Evolutionary conservation across 805 yeast genomes (phyloP).

Genomic region (Monosporozyma solicola): DNA sequence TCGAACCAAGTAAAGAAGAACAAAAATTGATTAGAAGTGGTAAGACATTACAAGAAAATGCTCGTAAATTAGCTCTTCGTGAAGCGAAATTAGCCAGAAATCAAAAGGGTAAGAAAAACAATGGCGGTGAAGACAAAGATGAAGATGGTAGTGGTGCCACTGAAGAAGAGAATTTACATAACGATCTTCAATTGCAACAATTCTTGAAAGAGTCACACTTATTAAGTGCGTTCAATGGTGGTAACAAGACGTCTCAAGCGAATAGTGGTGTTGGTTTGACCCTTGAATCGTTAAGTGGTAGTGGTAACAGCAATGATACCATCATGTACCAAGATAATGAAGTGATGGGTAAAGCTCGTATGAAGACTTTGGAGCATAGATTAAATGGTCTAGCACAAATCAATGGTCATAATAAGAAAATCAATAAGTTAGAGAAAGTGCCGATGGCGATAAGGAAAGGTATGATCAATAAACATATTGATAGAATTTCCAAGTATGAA

Average conservation of each 20-base stretch:
- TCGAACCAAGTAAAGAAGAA: constrained; percentile 38
- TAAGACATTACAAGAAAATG: constrained; percentile 35
- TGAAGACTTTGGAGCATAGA: constrained; percentile 52
- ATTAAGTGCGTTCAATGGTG: constrained; percentile 30
- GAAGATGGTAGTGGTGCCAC: constrained; percentile 12
- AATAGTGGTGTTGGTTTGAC: constrained; percentile 62
- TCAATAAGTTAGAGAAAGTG: constrained; percentile 53
- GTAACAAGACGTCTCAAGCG: constrained; percentile 9
- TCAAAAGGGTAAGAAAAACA: constrained; percentile 11
- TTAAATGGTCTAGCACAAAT: constrained; percentile 40
- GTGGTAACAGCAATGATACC: constrained; percentile 25
- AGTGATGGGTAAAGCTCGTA: constrained; percentile 61
- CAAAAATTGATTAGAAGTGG: constrained; percentile 50
- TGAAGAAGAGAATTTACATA: constrained; percentile 48
- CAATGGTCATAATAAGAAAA: constrained; percentile 34
- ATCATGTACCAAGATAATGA: constrained; percentile 34
- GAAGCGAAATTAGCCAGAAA: constrained; percentile 16
- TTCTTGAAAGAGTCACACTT: constrained; percentile 67
- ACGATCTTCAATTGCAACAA: constrained; percentile 66
- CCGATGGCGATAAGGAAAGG: constrained; percentile 88
- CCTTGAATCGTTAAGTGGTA: constrained; percentile 38
- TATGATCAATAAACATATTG: constrained; percentile 51
- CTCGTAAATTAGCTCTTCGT: constrained; percentile 21
- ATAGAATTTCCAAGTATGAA: constrained; percentile 50
- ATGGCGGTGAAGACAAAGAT: constrained; percentile 17